Percentiles rank a stretch among this genome's conserved stretches.
Conservation (phyloP, 1,284 basidiomycete genomes). For the Apiotrichum sp. region DNA sequence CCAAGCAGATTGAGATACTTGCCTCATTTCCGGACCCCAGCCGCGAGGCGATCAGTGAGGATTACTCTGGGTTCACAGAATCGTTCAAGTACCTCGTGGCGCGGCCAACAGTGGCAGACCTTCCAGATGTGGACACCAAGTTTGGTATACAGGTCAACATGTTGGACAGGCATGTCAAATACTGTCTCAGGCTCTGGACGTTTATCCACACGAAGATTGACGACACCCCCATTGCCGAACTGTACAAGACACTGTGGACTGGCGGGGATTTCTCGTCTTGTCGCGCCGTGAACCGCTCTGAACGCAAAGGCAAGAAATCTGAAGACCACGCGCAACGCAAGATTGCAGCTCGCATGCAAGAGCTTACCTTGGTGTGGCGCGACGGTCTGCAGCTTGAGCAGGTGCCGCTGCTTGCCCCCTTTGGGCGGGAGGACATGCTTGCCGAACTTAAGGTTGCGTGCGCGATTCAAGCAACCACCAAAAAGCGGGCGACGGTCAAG, state of each 20-base stretch:
- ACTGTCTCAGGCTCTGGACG: conserved; percentile 3
- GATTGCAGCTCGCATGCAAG: conserved; percentile 8
- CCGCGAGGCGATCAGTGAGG: neutral
- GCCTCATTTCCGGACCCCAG: conserved; percentile 16
- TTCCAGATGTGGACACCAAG: neutral
- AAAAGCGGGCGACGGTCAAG: neutral
- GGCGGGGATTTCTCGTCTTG: too few species aligned
- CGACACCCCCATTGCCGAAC: neutral
- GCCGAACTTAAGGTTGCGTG: conserved; percentile 9
- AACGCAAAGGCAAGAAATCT: too few species aligned
- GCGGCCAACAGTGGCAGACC: neutral
- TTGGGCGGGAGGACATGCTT: neutral
- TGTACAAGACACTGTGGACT: neutral
- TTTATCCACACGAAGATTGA: neutral
- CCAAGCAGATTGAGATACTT: conserved; percentile 15
- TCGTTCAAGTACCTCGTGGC: neutral
- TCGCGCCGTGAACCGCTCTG: too few species aligned
- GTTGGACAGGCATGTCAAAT: conserved; percentile 4
- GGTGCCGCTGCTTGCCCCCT: neutral
- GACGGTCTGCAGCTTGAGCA: conserved; percentile 1
- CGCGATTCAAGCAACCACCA: neutral
- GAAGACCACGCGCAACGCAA: neutral
- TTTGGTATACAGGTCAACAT: neutral
- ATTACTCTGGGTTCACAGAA: neutral
- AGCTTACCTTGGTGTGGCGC: conserved; percentile 26